Evolutionary conservation across 768 basidiomycete species (phyloP), one percentile per base, ranked within the genome.

Genomic region (Auriculariales sp.): DNA sequence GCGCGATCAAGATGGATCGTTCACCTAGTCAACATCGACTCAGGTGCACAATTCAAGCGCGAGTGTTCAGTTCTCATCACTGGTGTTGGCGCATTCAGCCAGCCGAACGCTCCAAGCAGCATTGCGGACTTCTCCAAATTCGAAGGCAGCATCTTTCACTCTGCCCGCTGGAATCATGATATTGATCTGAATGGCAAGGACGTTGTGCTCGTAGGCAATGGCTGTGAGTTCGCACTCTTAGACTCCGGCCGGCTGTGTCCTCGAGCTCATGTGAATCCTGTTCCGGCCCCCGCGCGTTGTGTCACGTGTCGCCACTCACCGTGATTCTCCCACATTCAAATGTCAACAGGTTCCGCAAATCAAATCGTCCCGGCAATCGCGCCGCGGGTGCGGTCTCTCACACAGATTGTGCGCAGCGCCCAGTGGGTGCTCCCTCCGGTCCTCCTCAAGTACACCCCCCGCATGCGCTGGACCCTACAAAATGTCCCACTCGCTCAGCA

Each of bases 181-280:
- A 50, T 59, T 17, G 49, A 52, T 19, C n/a, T 58, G 14, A 50
- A 45, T 34, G 56, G 31, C 42, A 60, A 60, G 50, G 33, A 57
- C 35, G 52, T 59, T 30, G 53, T 59, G 29, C 35, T 60, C 12
- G 51, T 60, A 24, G 59, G 59, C 10, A 60, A 60, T 30, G 59
- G 59, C 29, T 60, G 59, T 52, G 19, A 25, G 49, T 53, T 4
- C 34, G 19, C 32, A 9, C n/a, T n/a, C n/a, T n/a, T n/a, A n/a
- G n/a, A n/a, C n/a, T n/a, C n/a, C n/a, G n/a, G n/a, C n/a, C n/a
- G n/a, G n/a, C n/a, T n/a, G n/a, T n/a, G n/a, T n/a, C n/a, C n/a
- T n/a, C n/a, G n/a, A n/a, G n/a, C n/a, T n/a, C n/a, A n/a, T n/a
- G n/a, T n/a, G n/a, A n/a, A n/a, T n/a, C n/a, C n/a, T n/a, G n/a